Evolutionary conservation across 1,284 basidiomycete genomes (phyloP), one percentile per base, ranked within the genome.

Genomic region (Cerioporus squamosus): DNA sequence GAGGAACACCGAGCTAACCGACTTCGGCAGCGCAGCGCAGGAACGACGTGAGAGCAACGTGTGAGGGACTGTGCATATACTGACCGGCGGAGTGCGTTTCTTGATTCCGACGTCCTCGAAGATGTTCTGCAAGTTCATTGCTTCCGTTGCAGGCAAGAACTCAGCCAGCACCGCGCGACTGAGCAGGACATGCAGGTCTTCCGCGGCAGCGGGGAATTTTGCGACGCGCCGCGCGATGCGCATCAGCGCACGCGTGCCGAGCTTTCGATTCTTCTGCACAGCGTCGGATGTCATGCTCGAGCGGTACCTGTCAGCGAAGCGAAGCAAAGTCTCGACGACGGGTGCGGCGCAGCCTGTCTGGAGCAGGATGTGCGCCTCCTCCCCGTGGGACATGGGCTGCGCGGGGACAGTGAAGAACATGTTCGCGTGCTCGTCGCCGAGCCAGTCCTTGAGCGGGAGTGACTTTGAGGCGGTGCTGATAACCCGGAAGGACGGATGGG

Each of bases 341-440:
- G 56, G 31, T 10, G 55, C 39, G 23, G 66, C 48, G 54, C 68
- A 71, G 15, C 68, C 66, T 3, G 67, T 67, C 44, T 68, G 66
- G 33, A 62, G 51, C 5, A 72, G 67, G 8, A 72, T 48, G 7
- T 61, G 47, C 23, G 50, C 51, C 45, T 63, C 86, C 67, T 88
- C 86, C 0, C 66, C 60, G 10, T 62, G 65, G 24, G 77, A 74
- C 86, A 88, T 88, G 1, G 86, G 84, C 63, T 82, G 80, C 42
- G 80, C 77, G 2, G 83, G 79, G 26, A 88, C 70, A 8, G 85
- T 71, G 70, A 87, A 83, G 77, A 88, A 87, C 84, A 87, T 87
- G 67, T 87, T 87, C 17, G 82, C 81, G 64, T 87, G 83, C 67
- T 88, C 86, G 59, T 82, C 80, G 0, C 79, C 76, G 24, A 88